Base-by-base conservation (phyloP, 1,284 basidiomycete species). In the Cryptococcus wingfieldii region DNA sequence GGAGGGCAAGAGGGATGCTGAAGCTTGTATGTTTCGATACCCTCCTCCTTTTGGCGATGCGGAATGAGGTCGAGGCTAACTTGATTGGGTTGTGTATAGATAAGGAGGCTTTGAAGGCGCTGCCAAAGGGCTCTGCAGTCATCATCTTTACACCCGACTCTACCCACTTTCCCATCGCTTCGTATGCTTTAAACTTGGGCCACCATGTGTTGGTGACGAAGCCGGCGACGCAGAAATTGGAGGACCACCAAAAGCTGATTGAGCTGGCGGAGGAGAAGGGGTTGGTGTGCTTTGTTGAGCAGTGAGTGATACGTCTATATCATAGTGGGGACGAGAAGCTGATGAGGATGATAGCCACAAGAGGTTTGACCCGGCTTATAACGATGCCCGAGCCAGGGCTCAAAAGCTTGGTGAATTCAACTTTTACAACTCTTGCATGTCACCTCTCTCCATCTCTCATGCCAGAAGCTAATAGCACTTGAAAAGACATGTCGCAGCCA, bases 171-270 rank as follows among this genome's bases (percentile, higher is more conserved):
- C 83, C 85, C 25, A 95, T 95, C 69, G 84, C 89, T 14, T 78
- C 86, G 48, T 90, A 91, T 66, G 92, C 92, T 3, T 86, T 95
- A 47, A 84, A 91, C 74, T 84, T 81, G 23, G 86, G 86, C 2
- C 79, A 93, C 52, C 92, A 95, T 73, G 91, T 95, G 43, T 82
- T 95, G 47, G 84, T 95, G 59, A 96, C 92, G 51, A 96, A 95
- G 75, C 92, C 92, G 0, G 92, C 91, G 1, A 91, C 90, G 0
- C 87, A 96, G 70, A 81, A 88, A 28, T 82, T 96, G 42, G 80
- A 83, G 54, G 86, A 95, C 71, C 92, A 96, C 76, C 85, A 84
- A 61, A 82, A 83, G 34, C 82, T 95, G 50, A 84, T 90, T 55
- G 80, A 83, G 42, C 83, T 77, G 0, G 90, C 91, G 10, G 83